Evolutionary conservation across 768 basidiomycete genomes (phyloP).

Genomic region (Mrakia blollopis): DNA sequence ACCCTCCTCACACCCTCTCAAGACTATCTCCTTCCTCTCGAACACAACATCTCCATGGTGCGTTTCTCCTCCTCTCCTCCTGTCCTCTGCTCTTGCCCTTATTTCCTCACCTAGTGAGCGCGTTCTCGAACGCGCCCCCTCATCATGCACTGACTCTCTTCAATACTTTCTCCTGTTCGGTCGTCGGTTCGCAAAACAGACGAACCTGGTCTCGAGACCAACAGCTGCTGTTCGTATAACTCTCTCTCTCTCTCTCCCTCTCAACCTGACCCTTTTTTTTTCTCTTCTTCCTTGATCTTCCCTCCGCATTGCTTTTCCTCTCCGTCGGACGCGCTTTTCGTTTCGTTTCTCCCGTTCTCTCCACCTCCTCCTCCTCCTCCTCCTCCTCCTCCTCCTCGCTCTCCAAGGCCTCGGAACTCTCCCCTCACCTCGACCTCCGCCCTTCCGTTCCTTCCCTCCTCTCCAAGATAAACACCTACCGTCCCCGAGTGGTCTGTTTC

Average conservation of each 20-base stretch:
- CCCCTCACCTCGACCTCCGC: slow-evolving; percentile 40
- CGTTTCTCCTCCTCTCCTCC: slow-evolving; percentile 36
- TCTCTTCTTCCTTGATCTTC: neutral
- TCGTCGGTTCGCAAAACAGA: slow-evolving; percentile 51
- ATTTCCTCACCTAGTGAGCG: too few species aligned
- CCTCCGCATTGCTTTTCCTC: too few species aligned
- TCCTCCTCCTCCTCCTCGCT: neutral
- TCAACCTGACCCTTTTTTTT: too few species aligned
- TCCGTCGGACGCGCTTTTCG: too few species aligned
- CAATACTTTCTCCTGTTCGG: too few species aligned
- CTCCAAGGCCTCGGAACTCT: slow-evolving; percentile 43
- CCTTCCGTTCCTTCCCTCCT: slow-evolving; percentile 57
- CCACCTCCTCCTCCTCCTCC: neutral
- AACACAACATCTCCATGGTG: slow-evolving; percentile 64
- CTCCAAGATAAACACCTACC: slow-evolving; percentile 54
- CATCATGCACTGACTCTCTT: too few species aligned
- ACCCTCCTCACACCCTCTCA: slow-evolving; percentile 54
- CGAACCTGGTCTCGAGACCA: slow-evolving; percentile 67
- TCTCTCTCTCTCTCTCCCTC: slow-evolving; percentile 49
- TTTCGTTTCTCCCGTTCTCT: too few species aligned
- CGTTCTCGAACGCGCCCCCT: too few species aligned
- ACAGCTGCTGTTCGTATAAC: slow-evolving; percentile 61
- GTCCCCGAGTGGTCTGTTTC: slow-evolving; percentile 68
- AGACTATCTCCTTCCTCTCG: slow-evolving; percentile 57
- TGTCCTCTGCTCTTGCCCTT: slow-evolving; percentile 4